Conservation (phyloP, 768 basidiomycete genomes). For the Calocybe indica region DNA sequence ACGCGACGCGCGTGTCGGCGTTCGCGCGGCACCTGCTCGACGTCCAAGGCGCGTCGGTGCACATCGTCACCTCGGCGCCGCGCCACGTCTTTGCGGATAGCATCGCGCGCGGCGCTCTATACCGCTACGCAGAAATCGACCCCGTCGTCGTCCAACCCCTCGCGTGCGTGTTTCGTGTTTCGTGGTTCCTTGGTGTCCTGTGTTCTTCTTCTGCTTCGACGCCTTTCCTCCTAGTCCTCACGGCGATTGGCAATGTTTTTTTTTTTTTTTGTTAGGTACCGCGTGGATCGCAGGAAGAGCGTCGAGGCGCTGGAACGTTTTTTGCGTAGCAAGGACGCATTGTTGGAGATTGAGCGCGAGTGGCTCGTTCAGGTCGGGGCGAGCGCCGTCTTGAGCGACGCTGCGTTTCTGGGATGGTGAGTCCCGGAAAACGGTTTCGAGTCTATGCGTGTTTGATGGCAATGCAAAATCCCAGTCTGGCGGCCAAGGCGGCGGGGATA, state of each 20-base stretch:
- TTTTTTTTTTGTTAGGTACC: conserved; percentile 38
- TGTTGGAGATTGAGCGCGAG: conserved; percentile 45
- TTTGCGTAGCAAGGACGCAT: conserved; percentile 44
- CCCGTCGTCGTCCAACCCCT: conserved; percentile 78
- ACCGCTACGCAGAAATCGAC: conserved; percentile 70
- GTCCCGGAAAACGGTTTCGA: conserved; percentile 12
- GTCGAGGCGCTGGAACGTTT: conserved; percentile 57
- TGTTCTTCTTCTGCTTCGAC: no score
- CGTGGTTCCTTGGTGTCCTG: no score
- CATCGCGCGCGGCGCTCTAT: conserved; percentile 54
- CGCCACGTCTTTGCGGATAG: conserved; percentile 64
- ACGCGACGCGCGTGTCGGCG: conserved; percentile 78
- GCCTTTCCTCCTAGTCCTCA: neutral
- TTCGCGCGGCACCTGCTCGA: conserved; percentile 55
- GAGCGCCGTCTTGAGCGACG: conserved; percentile 67
- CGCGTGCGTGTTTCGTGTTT: conserved; percentile 58
- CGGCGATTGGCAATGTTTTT: conserved; percentile 5
- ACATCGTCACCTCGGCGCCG: conserved; percentile 66
- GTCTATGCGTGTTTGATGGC: neutral
- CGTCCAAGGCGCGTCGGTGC: conserved; percentile 30
- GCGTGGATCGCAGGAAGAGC: conserved; percentile 69
- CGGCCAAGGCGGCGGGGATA: conserved; percentile 57
- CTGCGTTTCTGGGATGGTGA: conserved; percentile 74
- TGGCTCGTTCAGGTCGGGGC: conserved; percentile 52
- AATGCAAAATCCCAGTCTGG: conserved; percentile 36